Percentiles rank a stretch among this genome's conserved stretches.
phyloP scores from a whole-genome alignment of 2,329 filamentous ascomycete genomes.

The Claviceps purpurea region DNA sequence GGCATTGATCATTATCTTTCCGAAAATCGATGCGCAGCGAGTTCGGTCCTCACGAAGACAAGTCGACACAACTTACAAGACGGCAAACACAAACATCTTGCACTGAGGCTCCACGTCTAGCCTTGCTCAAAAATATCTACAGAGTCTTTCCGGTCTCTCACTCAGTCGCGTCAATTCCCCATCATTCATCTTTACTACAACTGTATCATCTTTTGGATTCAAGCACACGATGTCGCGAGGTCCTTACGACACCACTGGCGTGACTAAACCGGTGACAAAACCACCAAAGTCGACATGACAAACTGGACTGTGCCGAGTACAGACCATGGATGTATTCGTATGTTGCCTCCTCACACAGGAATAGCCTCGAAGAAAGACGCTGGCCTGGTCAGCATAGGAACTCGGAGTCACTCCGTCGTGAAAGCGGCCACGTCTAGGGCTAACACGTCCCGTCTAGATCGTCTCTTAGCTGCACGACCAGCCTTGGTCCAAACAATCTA shows the following conservation, averaged over 20 bases:
- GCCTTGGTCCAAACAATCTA: constrained; percentile 8
- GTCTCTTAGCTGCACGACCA: not conserved
- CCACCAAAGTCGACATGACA: constrained; percentile 16
- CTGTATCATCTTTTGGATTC: not conserved
- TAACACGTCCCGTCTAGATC: not conserved
- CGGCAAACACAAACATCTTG: not conserved
- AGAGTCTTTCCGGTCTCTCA: not conserved
- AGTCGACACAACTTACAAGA: not conserved
- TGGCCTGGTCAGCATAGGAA: not conserved
- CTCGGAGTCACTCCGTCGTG: too few species aligned
- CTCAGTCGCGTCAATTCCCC: not conserved
- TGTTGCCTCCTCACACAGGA: not conserved
- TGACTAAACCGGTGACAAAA: constrained; percentile 23
- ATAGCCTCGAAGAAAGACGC: not conserved
- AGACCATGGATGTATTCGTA: not conserved
- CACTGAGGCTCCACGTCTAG: not conserved
- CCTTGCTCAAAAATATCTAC: not conserved
- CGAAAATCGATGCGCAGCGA: too few species aligned
- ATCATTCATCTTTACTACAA: not conserved
- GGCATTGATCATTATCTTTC: not conserved
- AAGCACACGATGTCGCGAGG: constrained; percentile 19
- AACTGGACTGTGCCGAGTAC: not conserved
- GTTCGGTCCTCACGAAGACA: not conserved
- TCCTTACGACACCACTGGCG: constrained; percentile 25
- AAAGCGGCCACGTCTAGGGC: not conserved